Evolutionary conservation across 352 stramenopile species (phyloP), one percentile per base, ranked within the genome.

Genomic region (Globisporangium takayamanum): DNA sequence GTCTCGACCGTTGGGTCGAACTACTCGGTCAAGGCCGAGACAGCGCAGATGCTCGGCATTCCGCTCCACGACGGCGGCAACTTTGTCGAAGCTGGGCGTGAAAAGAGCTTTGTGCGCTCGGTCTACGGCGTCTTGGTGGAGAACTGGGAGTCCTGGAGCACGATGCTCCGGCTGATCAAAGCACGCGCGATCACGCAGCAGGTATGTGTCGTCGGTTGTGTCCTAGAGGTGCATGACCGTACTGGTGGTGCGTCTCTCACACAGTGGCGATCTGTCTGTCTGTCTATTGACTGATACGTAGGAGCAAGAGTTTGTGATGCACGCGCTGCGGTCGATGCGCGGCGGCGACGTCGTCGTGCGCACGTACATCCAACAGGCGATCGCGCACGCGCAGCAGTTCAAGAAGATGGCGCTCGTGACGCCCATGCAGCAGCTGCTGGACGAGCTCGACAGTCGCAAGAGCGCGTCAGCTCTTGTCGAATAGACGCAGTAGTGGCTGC

Each of bases 91-190:
- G 72, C 83, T 46, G 66, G 69, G 10, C 64, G 76, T 15, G 73
- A 72, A 20, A 73, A 73, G 53, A 87, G 73, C 55, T 93, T 93
- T 52, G 74, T 84, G 15, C 70, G 73, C 1, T 70, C 78, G 3
- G 70, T 94, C 14, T 95, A 94, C 41, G 74, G 80, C 5, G 72
- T 92, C 3, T 67, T 95, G n/a, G 80, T 80, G 6, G 82, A 92
- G 51, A 93, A 95, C 51, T 92, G 81, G 82, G 79, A 90, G 50
- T 67, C 79, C 0, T 95, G 86, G 86, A 89, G 79, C 53, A 88
- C 80, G n/a, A 84, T 95, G 44, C 67, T 92, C 37, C 79, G 73
- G 11, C 59, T 92, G n/a, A 87, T 93, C 58, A 91, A 88, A 57
- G 72, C 78, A 3, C 73, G 84, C 5, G 71, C 73, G 37, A 88